Evolutionary conservation across 345 rosid species (phyloP), one percentile per base, ranked within the genome.

Genomic region (Gossypium herbaceum): DNA sequence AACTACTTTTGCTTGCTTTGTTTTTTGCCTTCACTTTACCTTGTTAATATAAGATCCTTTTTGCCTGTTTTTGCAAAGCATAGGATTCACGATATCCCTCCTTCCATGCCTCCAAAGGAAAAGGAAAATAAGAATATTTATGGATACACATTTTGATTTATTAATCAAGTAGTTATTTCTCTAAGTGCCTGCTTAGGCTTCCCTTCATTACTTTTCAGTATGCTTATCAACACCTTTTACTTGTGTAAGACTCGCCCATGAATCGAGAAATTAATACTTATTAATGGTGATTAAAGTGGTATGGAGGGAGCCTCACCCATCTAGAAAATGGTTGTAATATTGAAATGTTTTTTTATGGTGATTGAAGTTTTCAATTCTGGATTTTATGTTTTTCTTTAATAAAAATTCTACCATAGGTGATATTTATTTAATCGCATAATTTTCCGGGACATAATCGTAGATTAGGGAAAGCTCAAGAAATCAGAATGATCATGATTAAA

Each of bases 91-190:
- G 29, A 20, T 47, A 22, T 47, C 56, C 39, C 56, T 66, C 71
- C 54, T 20, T 16, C 71, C 11, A 16, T 67, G n/a, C 55, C 10
- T 19, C 2, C 16, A 4, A 45, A 43, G 71, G 55, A 20, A 65
- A 45, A 45, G 10, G 17, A 60, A 60, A 34, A 34, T 8, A 34
- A 16, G 22, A 62, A 6, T 34, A 62, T 34, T 6, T 62, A 20
- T 20, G 72, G 72, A 68, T 47, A 24, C 56, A 47, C 56, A 47
- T 68, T 24, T 68, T 22, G 55, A 50, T 68, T 50, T 68, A 24
- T 48, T 68, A 50, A 48, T 25, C 15, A 67, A 61, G 54, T 43
- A 20, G 34, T 15, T 47, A 47, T 67, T 47, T 67, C 12, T 4
- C 29, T 65, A 10, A n/a, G 55, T 44, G 54, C 52, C 11, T 67